These are phyloP conservation scores for Carex sylvatica DNA, from an alignment of 202 grass and related monocot species.

Conservation along the genomic window DNA sequence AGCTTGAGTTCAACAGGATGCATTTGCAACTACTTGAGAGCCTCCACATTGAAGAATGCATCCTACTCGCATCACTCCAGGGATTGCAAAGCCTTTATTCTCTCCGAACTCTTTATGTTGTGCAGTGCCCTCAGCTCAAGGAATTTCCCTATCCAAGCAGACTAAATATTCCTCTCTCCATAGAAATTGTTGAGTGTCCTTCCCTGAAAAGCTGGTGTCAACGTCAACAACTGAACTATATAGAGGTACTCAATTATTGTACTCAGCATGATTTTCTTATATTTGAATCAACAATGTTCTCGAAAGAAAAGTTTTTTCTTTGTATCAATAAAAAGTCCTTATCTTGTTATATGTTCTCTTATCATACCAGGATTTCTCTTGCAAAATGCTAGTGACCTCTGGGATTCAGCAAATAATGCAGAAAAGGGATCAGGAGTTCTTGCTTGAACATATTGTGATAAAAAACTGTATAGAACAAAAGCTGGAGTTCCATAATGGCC, in stretches of 20 bases:
- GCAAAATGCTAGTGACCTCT: no score
- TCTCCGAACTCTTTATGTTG: not conserved
- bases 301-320: not conserved
- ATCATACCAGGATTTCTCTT: not conserved
- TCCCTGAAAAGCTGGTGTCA: slow-evolving; percentile 8
- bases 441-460: not conserved
- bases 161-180: not conserved
- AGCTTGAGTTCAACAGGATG: not conserved
- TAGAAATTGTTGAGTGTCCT: not conserved
- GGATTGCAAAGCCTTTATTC: not conserved
- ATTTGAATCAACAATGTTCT: not conserved
- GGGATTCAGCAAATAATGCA: no score
- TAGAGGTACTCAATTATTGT: not conserved
- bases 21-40: not conserved
- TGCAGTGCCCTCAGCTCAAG: slow-evolving; percentile 7
- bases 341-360: not conserved
- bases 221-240: not conserved
- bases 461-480: slow-evolving; percentile 20
- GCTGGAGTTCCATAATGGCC: not conserved
- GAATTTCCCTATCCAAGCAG: not conserved
- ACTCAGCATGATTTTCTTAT: not conserved
- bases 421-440: no score
- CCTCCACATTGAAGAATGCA: slow-evolving; percentile 15
- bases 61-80: not conserved
- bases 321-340: not conserved